Percentiles rank a stretch among this genome's conserved stretches.
Conservation (phyloP, 1,139 yeast species). For the Candida sanyaensis region DNA sequence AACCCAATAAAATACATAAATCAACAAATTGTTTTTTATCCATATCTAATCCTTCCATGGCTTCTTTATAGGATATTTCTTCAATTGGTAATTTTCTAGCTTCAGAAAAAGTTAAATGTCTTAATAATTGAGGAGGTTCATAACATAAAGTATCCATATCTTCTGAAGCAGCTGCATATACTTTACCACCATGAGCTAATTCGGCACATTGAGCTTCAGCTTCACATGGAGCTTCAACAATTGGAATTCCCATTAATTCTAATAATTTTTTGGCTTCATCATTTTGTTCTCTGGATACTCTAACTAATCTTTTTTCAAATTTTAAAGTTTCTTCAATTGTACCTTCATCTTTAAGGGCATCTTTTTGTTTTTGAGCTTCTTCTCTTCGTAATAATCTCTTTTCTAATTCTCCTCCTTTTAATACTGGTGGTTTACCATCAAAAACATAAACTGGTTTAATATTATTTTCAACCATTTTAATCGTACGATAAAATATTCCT, state of each 20-base stretch:
- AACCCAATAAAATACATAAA: constrained; percentile 88
- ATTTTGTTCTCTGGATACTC: constrained; percentile 86
- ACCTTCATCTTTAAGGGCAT: constrained; percentile 76
- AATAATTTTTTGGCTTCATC: constrained; percentile 87
- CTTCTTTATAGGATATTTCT: constrained; percentile 70
- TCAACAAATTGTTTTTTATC: constrained; percentile 78
- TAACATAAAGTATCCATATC: constrained; percentile 99
- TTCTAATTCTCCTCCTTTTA: constrained; percentile 91
- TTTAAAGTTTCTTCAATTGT: constrained; percentile 74
- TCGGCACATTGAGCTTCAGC: constrained; percentile 99
- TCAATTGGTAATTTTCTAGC: constrained; percentile 91
- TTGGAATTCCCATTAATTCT: constrained; percentile 92
- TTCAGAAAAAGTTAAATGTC: constrained; percentile 93
- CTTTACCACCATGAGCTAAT: constrained; percentile 82
- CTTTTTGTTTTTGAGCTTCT: constrained; percentile 77
- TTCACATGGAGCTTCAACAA: constrained; percentile 91
- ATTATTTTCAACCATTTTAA: constrained; percentile 85
- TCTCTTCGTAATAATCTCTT: constrained; percentile 81
- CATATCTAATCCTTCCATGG: constrained; percentile 75
- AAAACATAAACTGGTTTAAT: constrained; percentile 95
- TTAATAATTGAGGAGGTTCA: constrained; percentile 75
- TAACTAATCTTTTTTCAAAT: constrained; percentile 84
- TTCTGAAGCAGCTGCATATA: constrained; percentile 96
- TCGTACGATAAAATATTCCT: constrained; percentile 94
- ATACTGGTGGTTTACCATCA: constrained; percentile 92